Evolutionary conservation across 108 stramenopile species (phyloP), one percentile per base, ranked within the genome.

Genomic region (Pseudonitzschia delicatissima): DNA sequence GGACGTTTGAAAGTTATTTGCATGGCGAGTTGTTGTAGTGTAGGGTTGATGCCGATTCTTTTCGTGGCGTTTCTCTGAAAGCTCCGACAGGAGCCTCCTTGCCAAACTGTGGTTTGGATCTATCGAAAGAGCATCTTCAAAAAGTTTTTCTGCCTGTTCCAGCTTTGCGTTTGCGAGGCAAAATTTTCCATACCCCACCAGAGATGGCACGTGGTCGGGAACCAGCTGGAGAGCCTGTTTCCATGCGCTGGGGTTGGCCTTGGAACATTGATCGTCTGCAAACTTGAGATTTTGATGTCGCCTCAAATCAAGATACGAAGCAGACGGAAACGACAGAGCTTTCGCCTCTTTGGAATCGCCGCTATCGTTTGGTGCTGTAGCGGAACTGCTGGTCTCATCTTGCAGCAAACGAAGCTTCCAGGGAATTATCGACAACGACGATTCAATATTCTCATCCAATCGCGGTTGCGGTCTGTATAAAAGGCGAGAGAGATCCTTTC

Each of bases 141-240:
- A 29, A 20, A 28, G 15, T 3, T 17, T 18, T 34, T 37, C 49
- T 11, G 69, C 61, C 48, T 58, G 35, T 13, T 23, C 18, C 1
- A 51, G 29, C 11, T 70, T 20, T 7, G 17, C 28, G 8, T n/a
- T 70, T 27, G 15, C 40, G 32, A 55, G 11, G 11, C 35, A 34
- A 52, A 70, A 45, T 62, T 64, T 67, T 9, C 28, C 64, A 35
- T 53, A 39, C 15, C 68, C 64, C n/a, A 64, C 12, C 44, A 69
- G 49, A 23, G 68, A 44, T 33, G 39, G 47, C 15, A 66, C 18
- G 33, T 77, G 76, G 49, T 69, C 59, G 0, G 76, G 69, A n/a
- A 70, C 68, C 37, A 77, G 57, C 23, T 77, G 64, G 39, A 77
- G 36, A 4, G 68, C 76, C 48, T 77, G 29, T 47, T 63, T 28